Evolutionary conservation across 2,329 filamentous ascomycete species (phyloP).

Genomic region (Corynespora cassiicola): DNA sequence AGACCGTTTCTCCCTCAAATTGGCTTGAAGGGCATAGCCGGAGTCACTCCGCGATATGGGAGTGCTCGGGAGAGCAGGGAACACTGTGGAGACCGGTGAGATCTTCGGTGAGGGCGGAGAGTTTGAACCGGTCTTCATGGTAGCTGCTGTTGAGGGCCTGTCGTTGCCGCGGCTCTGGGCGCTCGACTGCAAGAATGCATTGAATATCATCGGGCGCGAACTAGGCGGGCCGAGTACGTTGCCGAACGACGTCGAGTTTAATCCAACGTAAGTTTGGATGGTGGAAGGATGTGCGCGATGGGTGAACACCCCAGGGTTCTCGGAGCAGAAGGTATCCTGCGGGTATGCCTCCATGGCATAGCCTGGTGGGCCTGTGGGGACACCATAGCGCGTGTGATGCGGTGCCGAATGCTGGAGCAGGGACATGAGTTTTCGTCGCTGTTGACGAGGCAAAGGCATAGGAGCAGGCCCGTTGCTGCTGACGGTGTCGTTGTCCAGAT

Average conservation of each 20-base stretch:
- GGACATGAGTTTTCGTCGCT: conserved; percentile 86
- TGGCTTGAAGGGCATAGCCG: conserved; percentile 84
- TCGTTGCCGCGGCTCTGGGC: conserved; percentile 69
- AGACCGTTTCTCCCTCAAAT: conserved; percentile 90
- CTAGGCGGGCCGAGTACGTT: conserved; percentile 63
- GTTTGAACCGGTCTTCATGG: conserved; percentile 42
- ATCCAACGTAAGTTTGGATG: conserved; percentile 83
- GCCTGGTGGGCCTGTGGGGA: conserved; percentile 84
- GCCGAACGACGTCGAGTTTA: conserved; percentile 89
- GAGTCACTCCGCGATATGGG: conserved; percentile 91
- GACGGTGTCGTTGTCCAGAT: conserved; percentile 89
- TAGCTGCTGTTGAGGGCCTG: conserved; percentile 65
- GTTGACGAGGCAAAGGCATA: conserved; percentile 82
- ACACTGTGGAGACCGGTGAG: conserved; percentile 80
- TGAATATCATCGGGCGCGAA: conserved; percentile 76
- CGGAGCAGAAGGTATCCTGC: conserved; percentile 86
- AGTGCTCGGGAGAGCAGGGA: conserved; percentile 77
- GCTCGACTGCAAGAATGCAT: conserved; percentile 83
- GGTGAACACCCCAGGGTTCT: conserved; percentile 81
- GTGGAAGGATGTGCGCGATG: conserved; percentile 73
- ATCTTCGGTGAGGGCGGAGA: conserved; percentile 66
- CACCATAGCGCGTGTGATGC: conserved; percentile 85
- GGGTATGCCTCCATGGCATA: conserved; percentile 95
- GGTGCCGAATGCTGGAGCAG: conserved; percentile 89
- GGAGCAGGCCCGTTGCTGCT: conserved; percentile 80